Conservation (phyloP, 306 rosid species). For the Medicago lupulina region DNA sequence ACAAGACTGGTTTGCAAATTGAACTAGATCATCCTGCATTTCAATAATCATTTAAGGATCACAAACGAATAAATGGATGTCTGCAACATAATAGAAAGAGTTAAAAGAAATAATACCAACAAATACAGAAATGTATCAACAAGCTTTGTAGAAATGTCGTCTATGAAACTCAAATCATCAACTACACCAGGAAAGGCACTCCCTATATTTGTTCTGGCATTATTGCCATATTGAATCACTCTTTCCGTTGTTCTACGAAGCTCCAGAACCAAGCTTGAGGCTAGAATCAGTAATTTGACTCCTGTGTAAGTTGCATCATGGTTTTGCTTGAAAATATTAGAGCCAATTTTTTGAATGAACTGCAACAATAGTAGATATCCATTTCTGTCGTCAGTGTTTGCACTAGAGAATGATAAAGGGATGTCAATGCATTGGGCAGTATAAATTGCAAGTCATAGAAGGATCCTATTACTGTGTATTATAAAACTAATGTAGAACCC, state of each 20-base stretch:
- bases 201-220: conserved; percentile 49
- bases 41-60: conserved; percentile 36
- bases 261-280: conserved; percentile 77
- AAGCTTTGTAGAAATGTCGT: conserved; percentile 58
- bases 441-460: conserved; percentile 28
- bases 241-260: conserved; percentile 70
- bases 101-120: conserved; percentile 62
- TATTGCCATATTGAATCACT: conserved; percentile 47
- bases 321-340: conserved; percentile 57
- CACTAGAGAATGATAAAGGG: conserved; percentile 29
- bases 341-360: conserved; percentile 66
- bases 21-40: conserved; percentile 80
- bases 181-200: conserved; percentile 42
- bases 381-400: conserved; percentile 35
- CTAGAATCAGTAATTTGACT: conserved; percentile 79
- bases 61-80: conserved; percentile 38
- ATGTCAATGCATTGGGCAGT: conserved; percentile 8
- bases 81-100: conserved; percentile 24
- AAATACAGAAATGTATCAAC: conserved; percentile 51
- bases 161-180: conserved; percentile 51
- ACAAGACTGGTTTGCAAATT: conserved; percentile 67
- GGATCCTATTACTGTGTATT: not conserved
- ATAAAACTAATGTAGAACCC: conserved; percentile 24
- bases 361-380: conserved; percentile 49
- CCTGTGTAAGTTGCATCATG: conserved; percentile 49